A percentile compares a stretch with the other conserved stretches of the same genome.
Evolutionary conservation across 306 rosid genomes (phyloP).

Genomic region (Begonia masoniana): DNA sequence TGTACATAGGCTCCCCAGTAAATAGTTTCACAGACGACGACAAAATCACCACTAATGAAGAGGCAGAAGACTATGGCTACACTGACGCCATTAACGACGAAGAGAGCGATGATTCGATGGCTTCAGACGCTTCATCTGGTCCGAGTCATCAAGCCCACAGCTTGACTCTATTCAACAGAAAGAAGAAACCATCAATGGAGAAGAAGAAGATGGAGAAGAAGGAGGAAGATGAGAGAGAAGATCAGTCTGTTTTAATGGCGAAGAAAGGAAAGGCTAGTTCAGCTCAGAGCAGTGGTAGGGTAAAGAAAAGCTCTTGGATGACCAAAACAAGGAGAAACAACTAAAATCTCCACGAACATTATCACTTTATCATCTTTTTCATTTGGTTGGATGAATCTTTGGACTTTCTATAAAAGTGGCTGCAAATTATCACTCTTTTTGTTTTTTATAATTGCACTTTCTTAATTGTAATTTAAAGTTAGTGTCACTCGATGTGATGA

Average conservation of each 20-base stretch:
- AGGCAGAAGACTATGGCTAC: constrained; percentile 1
- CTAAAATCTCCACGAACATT: too few relatives aligned
- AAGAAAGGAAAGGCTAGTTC: constrained; percentile 16
- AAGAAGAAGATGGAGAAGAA: constrained; percentile 20
- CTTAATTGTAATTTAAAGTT: too few relatives aligned
- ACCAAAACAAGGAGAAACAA: constrained; percentile 10
- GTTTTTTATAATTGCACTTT: too few relatives aligned
- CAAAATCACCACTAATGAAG: constrained; percentile 7
- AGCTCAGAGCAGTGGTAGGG: constrained; percentile 24
- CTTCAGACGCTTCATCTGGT: constrained; percentile 96
- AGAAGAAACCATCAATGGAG: constrained; percentile 13
- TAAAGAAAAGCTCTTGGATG: constrained; percentile 20
- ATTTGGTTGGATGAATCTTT: too few relatives aligned
- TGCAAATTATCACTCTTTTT: too few relatives aligned
- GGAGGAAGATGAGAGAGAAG: constrained; percentile 19
- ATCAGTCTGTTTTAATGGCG: constrained; percentile 10
- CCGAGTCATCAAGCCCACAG: constrained; percentile 32
- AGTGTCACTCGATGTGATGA: too few relatives aligned
- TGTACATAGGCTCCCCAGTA: constrained; percentile 70
- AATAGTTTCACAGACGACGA: constrained; percentile 18
- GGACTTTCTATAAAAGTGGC: too few relatives aligned
- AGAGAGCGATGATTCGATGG: constrained; percentile 92
- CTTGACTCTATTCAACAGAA: constrained; percentile 8
- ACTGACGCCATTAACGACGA: constrained; percentile 17
- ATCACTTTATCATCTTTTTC: too few relatives aligned